These are phyloP conservation scores for Boletus rex-veris DNA, from an alignment of 768 basidiomycete species.

Conservation along the genomic window DNA sequence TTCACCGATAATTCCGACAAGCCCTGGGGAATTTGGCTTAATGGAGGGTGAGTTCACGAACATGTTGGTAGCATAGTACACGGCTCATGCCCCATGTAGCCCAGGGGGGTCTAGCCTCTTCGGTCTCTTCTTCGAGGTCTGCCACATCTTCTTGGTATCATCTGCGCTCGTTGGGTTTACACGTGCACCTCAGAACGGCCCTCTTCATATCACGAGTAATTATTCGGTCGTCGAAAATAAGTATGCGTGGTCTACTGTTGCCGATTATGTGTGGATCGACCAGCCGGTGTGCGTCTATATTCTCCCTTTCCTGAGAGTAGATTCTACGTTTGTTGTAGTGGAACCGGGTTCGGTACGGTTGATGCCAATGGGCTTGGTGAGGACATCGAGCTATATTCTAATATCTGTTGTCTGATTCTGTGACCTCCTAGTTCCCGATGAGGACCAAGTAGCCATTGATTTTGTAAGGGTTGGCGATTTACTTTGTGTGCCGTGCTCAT, in stretches of 20 bases:
- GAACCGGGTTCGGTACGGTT: slow-evolving; percentile 47
- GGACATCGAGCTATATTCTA: slow-evolving; percentile 3
- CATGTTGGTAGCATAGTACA: background rate
- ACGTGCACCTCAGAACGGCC: background rate
- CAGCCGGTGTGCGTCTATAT: background rate
- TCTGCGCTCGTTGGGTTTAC: background rate
- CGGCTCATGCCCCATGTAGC: background rate
- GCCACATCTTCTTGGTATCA: background rate
- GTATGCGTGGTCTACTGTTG: background rate
- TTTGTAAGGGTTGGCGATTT: slow-evolving; percentile 32
- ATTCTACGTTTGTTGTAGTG: background rate
- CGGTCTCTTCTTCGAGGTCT: background rate
- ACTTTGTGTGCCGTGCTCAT: background rate
- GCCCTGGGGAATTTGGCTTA: background rate
- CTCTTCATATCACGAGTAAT: background rate
- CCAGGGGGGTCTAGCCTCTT: background rate
- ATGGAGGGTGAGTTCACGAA: background rate
- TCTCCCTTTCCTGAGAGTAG: background rate
- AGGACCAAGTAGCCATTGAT: slow-evolving; percentile 57
- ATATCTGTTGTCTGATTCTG: background rate
- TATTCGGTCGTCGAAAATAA: background rate
- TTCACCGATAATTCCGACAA: background rate
- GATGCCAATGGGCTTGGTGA: slow-evolving; percentile 56
- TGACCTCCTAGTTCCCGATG: slow-evolving; percentile 42
- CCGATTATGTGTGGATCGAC: background rate